Conservation (phyloP, 306 rosid species). For the Benincasa hispida region DNA sequence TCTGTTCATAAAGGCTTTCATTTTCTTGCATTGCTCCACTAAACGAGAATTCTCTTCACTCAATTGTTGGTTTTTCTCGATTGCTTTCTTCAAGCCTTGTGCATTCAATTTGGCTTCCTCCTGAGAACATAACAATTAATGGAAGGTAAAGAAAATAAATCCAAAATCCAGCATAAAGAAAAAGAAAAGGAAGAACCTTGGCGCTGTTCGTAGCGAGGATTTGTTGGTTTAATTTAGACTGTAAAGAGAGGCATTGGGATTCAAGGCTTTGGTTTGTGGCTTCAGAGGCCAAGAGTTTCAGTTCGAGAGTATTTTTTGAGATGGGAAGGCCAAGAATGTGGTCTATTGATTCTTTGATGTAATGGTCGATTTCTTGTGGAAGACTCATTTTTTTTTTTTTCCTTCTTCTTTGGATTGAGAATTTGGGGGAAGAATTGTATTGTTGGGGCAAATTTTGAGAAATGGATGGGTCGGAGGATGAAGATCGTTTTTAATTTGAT, state of each 20-base stretch:
- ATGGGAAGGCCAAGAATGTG: constrained; percentile 39
- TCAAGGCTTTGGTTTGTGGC: no score
- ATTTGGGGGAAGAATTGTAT: no score
- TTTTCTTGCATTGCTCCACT: constrained; percentile 27
- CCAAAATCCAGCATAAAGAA: no score
- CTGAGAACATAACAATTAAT: constrained; percentile 12
- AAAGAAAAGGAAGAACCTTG: background rate
- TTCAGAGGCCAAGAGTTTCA: background rate
- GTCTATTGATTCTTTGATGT: constrained; percentile 47
- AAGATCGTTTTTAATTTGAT: no score
- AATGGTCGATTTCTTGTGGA: constrained; percentile 34
- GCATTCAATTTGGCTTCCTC: constrained; percentile 57
- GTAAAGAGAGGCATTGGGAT: background rate
- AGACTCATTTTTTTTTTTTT: background rate
- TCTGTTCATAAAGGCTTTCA: constrained; percentile 55
- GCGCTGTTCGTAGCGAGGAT: background rate
- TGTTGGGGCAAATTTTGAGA: no score
- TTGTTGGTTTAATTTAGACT: background rate
- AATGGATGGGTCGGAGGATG: no score
- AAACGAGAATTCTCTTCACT: constrained; percentile 36
- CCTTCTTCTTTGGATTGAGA: no score
- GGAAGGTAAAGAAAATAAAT: no score
- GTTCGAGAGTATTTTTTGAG: background rate
- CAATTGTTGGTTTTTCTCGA: constrained; percentile 54
- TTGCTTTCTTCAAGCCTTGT: constrained; percentile 60